Percentiles rank a stretch among this genome's conserved stretches.
Conservation (phyloP, 495 filamentous ascomycete genomes). For the Melanomma pulvis-pyrius region DNA sequence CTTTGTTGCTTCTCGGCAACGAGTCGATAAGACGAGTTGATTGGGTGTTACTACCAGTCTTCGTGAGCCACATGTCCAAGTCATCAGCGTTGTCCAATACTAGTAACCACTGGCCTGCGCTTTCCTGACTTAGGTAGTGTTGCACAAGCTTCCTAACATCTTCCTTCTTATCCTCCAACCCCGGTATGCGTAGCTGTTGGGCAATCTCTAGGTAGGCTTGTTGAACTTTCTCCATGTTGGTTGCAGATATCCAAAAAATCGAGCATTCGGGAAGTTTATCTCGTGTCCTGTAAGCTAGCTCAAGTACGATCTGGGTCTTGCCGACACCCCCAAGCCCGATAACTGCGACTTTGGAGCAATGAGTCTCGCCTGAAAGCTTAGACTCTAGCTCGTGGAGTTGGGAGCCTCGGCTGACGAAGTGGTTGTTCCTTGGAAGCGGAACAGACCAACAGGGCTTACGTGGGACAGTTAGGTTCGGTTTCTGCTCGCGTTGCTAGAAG, state of each 20-base stretch:
- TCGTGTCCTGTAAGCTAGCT: slow-evolving; percentile 22
- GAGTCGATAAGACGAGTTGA: neutral
- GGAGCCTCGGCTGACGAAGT: slow-evolving; percentile 11
- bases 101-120: slow-evolving; percentile 32
- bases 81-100: slow-evolving; percentile 40
- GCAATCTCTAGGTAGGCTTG: slow-evolving; percentile 53
- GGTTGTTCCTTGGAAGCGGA: slow-evolving; percentile 5
- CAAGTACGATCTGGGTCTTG: slow-evolving; percentile 34
- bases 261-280: slow-evolving; percentile 22
- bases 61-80: neutral
- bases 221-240: slow-evolving; percentile 43
- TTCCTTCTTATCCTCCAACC: slow-evolving; percentile 30
- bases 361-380: neutral
- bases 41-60: neutral
- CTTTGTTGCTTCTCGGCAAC: slow-evolving; percentile 6
- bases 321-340: slow-evolving; percentile 25
- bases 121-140: slow-evolving; percentile 41
- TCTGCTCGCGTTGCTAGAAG: slow-evolving; percentile 5
- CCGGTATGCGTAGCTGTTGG: slow-evolving; percentile 17
- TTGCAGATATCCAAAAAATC: slow-evolving; percentile 31
- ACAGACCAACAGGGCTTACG: slow-evolving; percentile 15
- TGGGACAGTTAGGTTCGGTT: neutral
- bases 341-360: neutral
- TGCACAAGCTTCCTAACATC: slow-evolving; percentile 42
- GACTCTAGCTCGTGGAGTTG: slow-evolving; percentile 13